Base-by-base conservation (phyloP, 1,284 basidiomycete species). In the Tylopilus orsonianus region DNA sequence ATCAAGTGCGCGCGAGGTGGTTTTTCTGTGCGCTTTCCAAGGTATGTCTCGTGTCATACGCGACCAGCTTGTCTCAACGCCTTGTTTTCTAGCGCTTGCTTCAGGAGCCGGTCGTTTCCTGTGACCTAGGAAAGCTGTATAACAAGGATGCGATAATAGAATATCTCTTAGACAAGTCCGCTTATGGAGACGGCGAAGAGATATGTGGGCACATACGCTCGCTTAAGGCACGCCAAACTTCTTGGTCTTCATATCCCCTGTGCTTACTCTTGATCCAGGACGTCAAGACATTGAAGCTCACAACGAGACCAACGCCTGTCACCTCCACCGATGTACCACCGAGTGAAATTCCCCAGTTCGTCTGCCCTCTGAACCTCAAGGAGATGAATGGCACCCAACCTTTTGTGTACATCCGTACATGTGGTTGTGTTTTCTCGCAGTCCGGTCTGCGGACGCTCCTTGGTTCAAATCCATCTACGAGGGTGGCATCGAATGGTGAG, bases 101-200 rank as follows among this genome's bases (percentile, higher is more conserved):
- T 2, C 80, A 85, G 58, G 83, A 91, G 54, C 94, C 93, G 0
- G 75, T 96, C 12, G 93, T 96, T 0, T 85, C 92, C 0, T 95
- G 93, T 69, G 84, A 85, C 0, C 74, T 97, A 0, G 94, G 94
- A 22, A 94, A 93, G 67, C 74, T 97, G 2, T 97, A 96, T 66
- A 97, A 97, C 71, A 96, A 95, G 66, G 93, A 94, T 61, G 83
- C 93, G 0, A 73, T 97, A 35, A 78, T 97, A 41, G 91, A 95
- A 65, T 94, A 85, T 66, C 75, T 96, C 29, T 71, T 97, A 20
- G 87, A 95, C 66, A 83, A 81, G 60, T 71, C 78, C 8, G 74
- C 81, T 0, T 90, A 88, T 62, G 90, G 90, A 9, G 90, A 93
- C 55, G 90, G 90, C 0, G 85, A 88, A 54, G 75, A 81, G 56